Conservation (phyloP, 2,329 filamentous ascomycete genomes). For the Monascus ruber region DNA sequence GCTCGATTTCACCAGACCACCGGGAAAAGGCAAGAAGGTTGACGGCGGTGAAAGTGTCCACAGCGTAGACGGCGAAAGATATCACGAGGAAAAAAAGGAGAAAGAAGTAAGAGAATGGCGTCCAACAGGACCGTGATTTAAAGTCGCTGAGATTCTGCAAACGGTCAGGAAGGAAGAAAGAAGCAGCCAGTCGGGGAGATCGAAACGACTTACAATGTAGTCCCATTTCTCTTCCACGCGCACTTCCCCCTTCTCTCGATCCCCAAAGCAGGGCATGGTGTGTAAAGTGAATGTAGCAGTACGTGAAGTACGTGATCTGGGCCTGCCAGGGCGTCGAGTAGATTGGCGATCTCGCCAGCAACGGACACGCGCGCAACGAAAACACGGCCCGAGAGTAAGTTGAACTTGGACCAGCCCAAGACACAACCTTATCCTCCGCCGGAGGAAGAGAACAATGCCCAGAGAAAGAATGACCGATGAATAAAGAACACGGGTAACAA, state of each 20-base stretch:
- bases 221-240: slow-evolving; percentile 87
- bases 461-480: too few relatives aligned
- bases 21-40: slow-evolving; percentile 80
- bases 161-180: background rate
- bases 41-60: slow-evolving; percentile 88
- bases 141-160: slow-evolving; percentile 58
- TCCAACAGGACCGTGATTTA: slow-evolving; percentile 66
- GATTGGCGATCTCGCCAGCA: background rate
- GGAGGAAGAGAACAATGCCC: too few relatives aligned
- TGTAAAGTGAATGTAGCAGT: slow-evolving; percentile 12
- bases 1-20: slow-evolving; percentile 76
- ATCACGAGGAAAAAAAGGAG: slow-evolving; percentile 70
- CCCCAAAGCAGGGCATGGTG: slow-evolving; percentile 55
- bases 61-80: slow-evolving; percentile 72
- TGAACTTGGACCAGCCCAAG: too few relatives aligned
- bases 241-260: slow-evolving; percentile 51
- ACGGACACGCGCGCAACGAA: too few relatives aligned
- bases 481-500: too few relatives aligned
- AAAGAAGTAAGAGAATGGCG: slow-evolving; percentile 70
- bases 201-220: slow-evolving; percentile 57
- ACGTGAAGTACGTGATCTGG: slow-evolving; percentile 7
- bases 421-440: too few relatives aligned
- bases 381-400: too few relatives aligned
- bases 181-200: background rate
- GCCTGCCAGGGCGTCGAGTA: slow-evolving; percentile 15